Evolutionary conservation across 768 basidiomycete genomes (phyloP), one percentile per base, ranked within the genome.

Genomic region (Trametes meyenii): DNA sequence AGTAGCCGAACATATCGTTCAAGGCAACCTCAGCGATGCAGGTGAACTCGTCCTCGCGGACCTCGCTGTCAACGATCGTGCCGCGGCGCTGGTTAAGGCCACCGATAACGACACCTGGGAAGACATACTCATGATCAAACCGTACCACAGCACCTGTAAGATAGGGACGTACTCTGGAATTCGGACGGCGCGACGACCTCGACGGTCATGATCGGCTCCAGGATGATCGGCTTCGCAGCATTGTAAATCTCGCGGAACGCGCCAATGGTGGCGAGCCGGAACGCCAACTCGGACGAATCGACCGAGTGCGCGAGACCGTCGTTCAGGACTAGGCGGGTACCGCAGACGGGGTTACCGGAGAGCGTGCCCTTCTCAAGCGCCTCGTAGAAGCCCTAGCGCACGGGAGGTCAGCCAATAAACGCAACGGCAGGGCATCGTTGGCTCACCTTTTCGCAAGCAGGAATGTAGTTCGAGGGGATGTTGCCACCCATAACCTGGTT

Each of bases 1-100:
- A 96, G 73, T 98, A 98, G 17, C 94, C 92, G 71, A 99, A 99
- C 96, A 98, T 98, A 68, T 98, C 96, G 74, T 94, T 97, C 75
- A 99, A 74, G 8, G 93, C 88, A 13, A 99, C 96, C 71, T 98
- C 96, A 21, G 94, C 94, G 29, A 84, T 81, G 56, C 89, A 84
- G 5, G 92, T 94, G 71, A 99, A 98, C 75, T 99, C 96, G 67
- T 98, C 97, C 66, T 97, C 96, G 44, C 96, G 87, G 35, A 96
- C 90, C 76, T 98, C 97, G 67, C 92, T 96, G 69, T 98, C 96
- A 43, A 96, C 79, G 70, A 99, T 97, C 2, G 92, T 94, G 5
- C 97, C 97, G 48, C 94, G 87, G 29, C 97, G 85, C 52, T 89
- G 85, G 73, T 97, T 99, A 66, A 99, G 76, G 12, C 93, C 93